A percentile compares a stretch with the other conserved stretches of the same genome.
These are phyloP conservation scores for Rutstroemia sp. DNA, from an alignment of 2,329 filamentous ascomycete species.

Conservation along the genomic window DNA sequence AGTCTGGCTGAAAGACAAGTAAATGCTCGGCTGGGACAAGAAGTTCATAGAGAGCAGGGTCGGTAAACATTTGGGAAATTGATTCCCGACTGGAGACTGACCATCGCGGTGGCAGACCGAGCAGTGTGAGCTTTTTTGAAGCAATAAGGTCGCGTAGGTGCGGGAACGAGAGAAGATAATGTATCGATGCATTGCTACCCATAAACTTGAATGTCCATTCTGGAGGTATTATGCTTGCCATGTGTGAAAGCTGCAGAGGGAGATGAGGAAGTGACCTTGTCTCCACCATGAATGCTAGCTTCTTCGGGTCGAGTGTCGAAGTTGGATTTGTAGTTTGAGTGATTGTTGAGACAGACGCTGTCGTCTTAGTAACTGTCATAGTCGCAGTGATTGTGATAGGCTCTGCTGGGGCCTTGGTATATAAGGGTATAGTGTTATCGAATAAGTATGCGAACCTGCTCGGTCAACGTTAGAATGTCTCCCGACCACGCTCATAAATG, in stretches of 20 bases:
- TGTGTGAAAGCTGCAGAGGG: constrained; percentile 47
- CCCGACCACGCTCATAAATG: too few relatives aligned
- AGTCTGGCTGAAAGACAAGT: constrained; percentile 49
- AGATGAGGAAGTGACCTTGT: constrained; percentile 42
- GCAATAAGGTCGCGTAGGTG: constrained; percentile 34
- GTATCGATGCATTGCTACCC: constrained; percentile 36
- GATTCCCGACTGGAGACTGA: constrained; percentile 36
- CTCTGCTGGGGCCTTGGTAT: not conserved
- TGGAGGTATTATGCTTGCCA: constrained; percentile 47
- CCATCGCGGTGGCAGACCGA: constrained; percentile 8
- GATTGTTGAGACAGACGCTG: not conserved
- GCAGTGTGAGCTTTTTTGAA: constrained; percentile 3
- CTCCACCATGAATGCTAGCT: constrained; percentile 48
- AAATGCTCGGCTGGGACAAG: constrained; percentile 45
- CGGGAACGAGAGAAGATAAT: constrained; percentile 34
- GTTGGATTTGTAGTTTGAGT: constrained; percentile 13
- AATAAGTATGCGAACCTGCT: not conserved
- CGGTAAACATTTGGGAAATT: constrained; percentile 46
- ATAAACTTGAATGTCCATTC: constrained; percentile 53
- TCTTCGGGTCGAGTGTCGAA: constrained; percentile 23
- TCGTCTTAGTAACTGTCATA: not conserved
- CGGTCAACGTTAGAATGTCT: not conserved
- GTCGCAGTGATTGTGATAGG: not conserved
- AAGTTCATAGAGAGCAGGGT: constrained; percentile 41
- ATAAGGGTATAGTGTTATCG: not conserved